These are phyloP conservation scores for Penicillium paradoxum DNA, from an alignment of 495 filamentous ascomycete species.

Conservation along the genomic window DNA sequence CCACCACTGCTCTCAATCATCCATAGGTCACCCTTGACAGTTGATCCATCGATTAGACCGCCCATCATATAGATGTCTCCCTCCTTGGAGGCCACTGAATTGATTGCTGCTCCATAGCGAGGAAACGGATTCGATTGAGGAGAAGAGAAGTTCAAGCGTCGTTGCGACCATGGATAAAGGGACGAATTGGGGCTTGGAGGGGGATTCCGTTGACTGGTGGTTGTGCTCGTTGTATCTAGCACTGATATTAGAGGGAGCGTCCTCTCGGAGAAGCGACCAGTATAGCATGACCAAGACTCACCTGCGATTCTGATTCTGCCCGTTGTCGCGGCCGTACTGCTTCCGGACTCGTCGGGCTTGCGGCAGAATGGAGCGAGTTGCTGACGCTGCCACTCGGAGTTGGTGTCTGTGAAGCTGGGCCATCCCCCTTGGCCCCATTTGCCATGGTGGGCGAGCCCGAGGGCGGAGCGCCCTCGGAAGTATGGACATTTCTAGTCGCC, in stretches of 20 bases:
- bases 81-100: constrained; percentile 87
- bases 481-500: constrained; percentile 49
- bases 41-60: constrained; percentile 86
- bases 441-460: constrained; percentile 21
- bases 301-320: constrained; percentile 49
- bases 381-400: constrained; percentile 62
- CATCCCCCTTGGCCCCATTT: constrained; percentile 42
- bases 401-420: constrained; percentile 43
- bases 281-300: constrained; percentile 21
- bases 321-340: constrained; percentile 45
- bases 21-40: constrained; percentile 96
- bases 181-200: constrained; percentile 49
- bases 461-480: constrained; percentile 40
- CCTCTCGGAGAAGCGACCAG: background rate
- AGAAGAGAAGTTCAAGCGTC: constrained; percentile 77
- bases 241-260: background rate
- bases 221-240: constrained; percentile 32
- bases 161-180: constrained; percentile 95
- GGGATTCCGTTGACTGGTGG: constrained; percentile 32
- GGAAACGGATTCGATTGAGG: constrained; percentile 86
- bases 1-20: constrained; percentile 83
- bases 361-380: constrained; percentile 56
- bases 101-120: constrained; percentile 95
- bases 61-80: constrained; percentile 98
- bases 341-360: constrained; percentile 48